phyloP scores from a whole-genome alignment of 306 rosid species.

The Corylus avellana region DNA sequence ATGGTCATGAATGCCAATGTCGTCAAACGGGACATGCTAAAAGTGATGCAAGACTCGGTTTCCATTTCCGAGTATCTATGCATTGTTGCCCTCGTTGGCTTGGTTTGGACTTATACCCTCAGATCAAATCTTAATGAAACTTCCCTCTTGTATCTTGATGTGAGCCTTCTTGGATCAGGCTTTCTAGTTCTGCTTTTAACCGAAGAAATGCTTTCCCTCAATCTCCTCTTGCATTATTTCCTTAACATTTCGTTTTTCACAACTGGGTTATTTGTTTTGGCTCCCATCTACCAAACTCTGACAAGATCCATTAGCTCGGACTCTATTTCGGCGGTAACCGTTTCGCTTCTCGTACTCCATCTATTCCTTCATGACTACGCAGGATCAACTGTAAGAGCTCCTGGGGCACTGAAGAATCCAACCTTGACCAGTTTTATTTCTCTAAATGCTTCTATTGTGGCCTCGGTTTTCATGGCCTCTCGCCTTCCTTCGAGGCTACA shows the following conservation, averaged over 20 bases:
- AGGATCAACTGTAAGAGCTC: constrained; percentile 72
- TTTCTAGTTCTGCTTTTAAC: constrained; percentile 69
- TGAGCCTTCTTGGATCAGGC: constrained; percentile 74
- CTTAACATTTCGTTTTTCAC: constrained; percentile 76
- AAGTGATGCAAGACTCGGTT: constrained; percentile 82
- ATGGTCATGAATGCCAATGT: constrained; percentile 94
- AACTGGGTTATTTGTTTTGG: constrained; percentile 70
- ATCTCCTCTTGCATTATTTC: constrained; percentile 62
- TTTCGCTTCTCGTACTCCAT: constrained; percentile 73
- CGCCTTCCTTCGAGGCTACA: constrained; percentile 86
- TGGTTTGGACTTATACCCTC: constrained; percentile 87
- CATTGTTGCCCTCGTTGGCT: constrained; percentile 75
- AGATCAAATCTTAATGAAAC: constrained; percentile 70
- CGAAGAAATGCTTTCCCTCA: constrained; percentile 74
- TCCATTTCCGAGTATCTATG: constrained; percentile 89
- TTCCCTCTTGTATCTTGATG: constrained; percentile 64
- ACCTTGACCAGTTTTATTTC: constrained; percentile 80
- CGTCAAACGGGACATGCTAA: constrained; percentile 73
- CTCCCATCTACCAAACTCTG: constrained; percentile 90
- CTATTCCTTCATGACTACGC: constrained; percentile 88
- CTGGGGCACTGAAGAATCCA: constrained; percentile 62
- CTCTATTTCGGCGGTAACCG: constrained; percentile 79
- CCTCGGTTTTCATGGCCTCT: constrained; percentile 85
- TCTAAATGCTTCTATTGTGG: constrained; percentile 83
- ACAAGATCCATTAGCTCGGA: constrained; percentile 92